phyloP scores from a whole-genome alignment of 2,329 filamentous ascomycete genomes.

The Rhinocladiella similis region DNA sequence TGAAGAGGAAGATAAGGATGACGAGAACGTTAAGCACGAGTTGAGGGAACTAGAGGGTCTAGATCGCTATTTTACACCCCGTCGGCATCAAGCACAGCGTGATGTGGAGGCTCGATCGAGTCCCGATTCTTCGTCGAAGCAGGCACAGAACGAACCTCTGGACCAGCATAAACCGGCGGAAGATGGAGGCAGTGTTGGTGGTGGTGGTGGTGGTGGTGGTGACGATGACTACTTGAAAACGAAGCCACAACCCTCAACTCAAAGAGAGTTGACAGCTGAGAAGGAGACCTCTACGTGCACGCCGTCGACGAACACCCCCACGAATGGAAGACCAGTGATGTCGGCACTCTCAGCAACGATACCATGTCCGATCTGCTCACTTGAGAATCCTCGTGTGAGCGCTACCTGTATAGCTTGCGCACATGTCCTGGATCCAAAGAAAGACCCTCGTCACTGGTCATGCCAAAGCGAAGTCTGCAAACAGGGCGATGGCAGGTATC shows the following conservation, averaged over 20 bases:
- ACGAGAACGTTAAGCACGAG: constrained; percentile 61
- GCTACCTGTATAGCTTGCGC: constrained; percentile 68
- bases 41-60: constrained; percentile 64
- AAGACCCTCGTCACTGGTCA: constrained; percentile 61
- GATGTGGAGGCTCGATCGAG: not conserved
- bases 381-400: constrained; percentile 56
- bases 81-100: constrained; percentile 1
- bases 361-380: constrained; percentile 66
- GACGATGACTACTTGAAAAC: not conserved
- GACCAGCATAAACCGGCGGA: no score
- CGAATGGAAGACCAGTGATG: not conserved
- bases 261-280: not conserved
- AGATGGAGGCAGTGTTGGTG: no score
- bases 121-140: no score
- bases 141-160: no score
- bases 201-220: no score
- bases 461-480: constrained; percentile 60
- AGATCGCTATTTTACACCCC: constrained; percentile 26
- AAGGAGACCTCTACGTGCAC: not conserved
- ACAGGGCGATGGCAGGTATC: constrained; percentile 52
- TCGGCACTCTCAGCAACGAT: constrained; percentile 7
- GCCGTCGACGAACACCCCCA: not conserved
- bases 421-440: constrained; percentile 62
- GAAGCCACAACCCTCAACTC: not conserved
- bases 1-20: constrained; percentile 65